Conservation (phyloP, 306 rosid species). For the Carpinus fangiana region DNA sequence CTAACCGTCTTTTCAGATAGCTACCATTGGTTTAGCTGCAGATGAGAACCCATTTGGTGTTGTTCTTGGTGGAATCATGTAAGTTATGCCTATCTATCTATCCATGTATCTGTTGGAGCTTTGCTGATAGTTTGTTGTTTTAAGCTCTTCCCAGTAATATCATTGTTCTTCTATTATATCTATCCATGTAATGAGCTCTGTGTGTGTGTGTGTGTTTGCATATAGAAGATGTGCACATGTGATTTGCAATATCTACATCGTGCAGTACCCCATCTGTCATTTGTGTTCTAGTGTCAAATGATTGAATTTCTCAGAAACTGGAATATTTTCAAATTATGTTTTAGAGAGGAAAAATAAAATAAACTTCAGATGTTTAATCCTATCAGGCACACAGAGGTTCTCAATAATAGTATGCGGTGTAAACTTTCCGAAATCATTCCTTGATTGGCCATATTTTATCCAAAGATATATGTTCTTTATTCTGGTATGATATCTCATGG, state of each 20-base stretch:
- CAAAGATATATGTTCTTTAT: not conserved
- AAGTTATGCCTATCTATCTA: slow-evolving; percentile 33
- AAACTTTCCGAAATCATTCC: not conserved
- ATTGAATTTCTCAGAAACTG: not conserved
- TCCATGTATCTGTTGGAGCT: slow-evolving; percentile 13
- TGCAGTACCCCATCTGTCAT: not conserved
- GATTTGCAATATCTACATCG: not conserved
- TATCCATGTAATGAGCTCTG: not conserved
- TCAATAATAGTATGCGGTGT: not conserved
- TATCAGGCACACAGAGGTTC: not conserved
- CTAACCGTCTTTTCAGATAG: slow-evolving; percentile 60
- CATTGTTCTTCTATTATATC: not conserved
- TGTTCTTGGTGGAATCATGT: slow-evolving; percentile 95
- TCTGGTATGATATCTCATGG: not conserved
- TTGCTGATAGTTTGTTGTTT: slow-evolving; percentile 7
- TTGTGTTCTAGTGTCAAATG: not conserved
- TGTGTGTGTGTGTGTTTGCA: not conserved
- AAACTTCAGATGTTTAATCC: not conserved
- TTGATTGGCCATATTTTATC: not conserved
- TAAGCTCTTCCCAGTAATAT: slow-evolving; percentile 5
- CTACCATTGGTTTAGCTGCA: slow-evolving; percentile 95
- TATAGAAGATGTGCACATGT: not conserved
- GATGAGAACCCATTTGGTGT: slow-evolving; percentile 91
- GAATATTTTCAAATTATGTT: not conserved
- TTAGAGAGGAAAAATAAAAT: not conserved